Percentiles rank a stretch among this genome's conserved stretches.
phyloP scores from a whole-genome alignment of 2,329 filamentous ascomycete genomes.

The Arthrobotrys sphaeroides region DNA sequence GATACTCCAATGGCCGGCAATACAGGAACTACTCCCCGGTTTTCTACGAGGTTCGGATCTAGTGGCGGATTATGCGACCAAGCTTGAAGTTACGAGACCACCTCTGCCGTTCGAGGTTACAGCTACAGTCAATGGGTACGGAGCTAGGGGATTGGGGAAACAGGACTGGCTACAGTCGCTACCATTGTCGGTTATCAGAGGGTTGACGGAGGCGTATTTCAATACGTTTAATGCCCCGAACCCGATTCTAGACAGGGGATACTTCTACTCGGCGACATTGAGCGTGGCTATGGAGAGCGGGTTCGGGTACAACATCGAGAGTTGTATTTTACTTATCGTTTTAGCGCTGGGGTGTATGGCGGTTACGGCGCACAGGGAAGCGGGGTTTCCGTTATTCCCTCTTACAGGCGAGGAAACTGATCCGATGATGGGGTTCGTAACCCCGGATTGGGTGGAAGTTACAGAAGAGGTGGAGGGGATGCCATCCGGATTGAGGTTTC shows the following conservation, averaged over 20 bases:
- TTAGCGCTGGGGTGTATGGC: constrained; percentile 67
- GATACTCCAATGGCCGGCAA: constrained; percentile 65
- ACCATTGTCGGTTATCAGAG: constrained; percentile 65
- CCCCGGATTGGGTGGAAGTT: constrained; percentile 60
- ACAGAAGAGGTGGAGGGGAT: constrained; percentile 26
- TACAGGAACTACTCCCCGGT: constrained; percentile 63
- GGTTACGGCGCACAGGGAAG: constrained; percentile 65
- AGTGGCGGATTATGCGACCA: constrained; percentile 65
- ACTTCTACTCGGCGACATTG: constrained; percentile 66
- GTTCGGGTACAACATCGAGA: constrained; percentile 67
- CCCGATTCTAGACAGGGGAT: constrained; percentile 66
- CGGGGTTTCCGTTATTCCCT: constrained; percentile 60
- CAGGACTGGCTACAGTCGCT: constrained; percentile 64
- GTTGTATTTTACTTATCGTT: constrained; percentile 66
- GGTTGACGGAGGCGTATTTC: constrained; percentile 67
- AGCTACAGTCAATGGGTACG: constrained; percentile 58
- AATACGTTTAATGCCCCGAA: constrained; percentile 67
- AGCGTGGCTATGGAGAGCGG: constrained; percentile 65
- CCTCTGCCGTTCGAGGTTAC: constrained; percentile 62
- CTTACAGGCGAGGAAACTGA: constrained; percentile 55
- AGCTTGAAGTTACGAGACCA: constrained; percentile 64
- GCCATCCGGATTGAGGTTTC: constrained; percentile 65
- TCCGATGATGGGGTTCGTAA: constrained; percentile 53
- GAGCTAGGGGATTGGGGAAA: constrained; percentile 39
- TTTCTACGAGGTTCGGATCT: constrained; percentile 62